phyloP scores from a whole-genome alignment of 2,329 filamentous ascomycete species.

The Aspergillus pseudoviridinutans region DNA sequence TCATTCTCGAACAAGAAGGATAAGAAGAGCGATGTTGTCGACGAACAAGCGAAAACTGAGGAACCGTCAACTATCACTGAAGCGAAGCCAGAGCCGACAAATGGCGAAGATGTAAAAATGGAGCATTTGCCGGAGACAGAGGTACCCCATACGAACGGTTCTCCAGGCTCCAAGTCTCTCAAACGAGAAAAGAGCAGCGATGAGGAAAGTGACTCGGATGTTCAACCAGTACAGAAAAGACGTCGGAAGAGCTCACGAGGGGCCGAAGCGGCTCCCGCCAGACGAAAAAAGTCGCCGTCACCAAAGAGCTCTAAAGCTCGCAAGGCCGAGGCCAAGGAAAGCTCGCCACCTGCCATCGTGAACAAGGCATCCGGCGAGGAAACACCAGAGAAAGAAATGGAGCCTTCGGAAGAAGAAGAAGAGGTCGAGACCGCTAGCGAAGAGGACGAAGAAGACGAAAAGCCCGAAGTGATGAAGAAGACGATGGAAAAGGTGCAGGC shows the following conservation, averaged over 20 bases:
- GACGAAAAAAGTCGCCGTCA: constrained; percentile 18
- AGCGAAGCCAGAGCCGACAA: constrained; percentile 6
- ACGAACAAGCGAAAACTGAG: constrained; percentile 20
- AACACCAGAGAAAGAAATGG: constrained; percentile 23
- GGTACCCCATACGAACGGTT: constrained; percentile 1
- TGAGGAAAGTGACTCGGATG: constrained; percentile 52
- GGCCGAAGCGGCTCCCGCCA: constrained; percentile 33
- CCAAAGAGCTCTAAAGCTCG: constrained; percentile 17
- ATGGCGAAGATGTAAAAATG: constrained; percentile 8
- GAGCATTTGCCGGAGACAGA: constrained; percentile 8
- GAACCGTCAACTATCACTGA: constrained; percentile 7
- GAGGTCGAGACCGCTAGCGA: constrained; percentile 43
- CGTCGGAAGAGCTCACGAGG: constrained; percentile 31
- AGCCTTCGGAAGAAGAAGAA: constrained; percentile 26
- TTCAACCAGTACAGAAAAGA: constrained; percentile 59
- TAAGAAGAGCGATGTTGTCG: constrained; percentile 26
- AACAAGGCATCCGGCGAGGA: constrained; percentile 48
- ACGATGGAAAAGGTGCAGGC: constrained; percentile 76
- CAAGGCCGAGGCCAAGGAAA: constrained; percentile 15
- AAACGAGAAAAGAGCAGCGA: constrained; percentile 30
- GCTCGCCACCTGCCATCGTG: constrained; percentile 19
- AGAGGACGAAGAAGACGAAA: constrained; percentile 56
- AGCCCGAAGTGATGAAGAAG: constrained; percentile 68
- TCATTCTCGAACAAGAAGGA: constrained; percentile 63
- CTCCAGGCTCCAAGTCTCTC: constrained; percentile 5